phyloP scores from a whole-genome alignment of 1,284 basidiomycete species.

The Pseudozyma thailandica region DNA sequence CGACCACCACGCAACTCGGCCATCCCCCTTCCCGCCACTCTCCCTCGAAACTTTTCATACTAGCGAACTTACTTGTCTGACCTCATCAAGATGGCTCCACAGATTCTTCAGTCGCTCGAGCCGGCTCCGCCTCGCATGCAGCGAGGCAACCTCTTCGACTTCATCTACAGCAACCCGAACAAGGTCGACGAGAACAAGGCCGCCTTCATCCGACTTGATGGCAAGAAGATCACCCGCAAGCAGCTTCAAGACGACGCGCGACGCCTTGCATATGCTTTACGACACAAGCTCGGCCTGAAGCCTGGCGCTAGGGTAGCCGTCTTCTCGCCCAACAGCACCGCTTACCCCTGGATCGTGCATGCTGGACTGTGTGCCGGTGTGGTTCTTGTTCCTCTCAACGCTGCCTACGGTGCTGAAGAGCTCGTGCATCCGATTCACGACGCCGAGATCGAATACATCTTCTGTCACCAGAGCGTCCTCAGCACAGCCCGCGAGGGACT shows the following conservation, averaged over 20 bases:
- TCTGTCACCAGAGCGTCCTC: constrained; percentile 53
- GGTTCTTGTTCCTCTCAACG: constrained; percentile 58
- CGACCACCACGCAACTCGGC: too few relatives aligned
- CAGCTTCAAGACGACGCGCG: constrained; percentile 47
- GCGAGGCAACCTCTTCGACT: constrained; percentile 54
- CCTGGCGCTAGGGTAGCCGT: constrained; percentile 57
- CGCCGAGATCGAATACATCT: constrained; percentile 52
- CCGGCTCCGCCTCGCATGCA: constrained; percentile 29
- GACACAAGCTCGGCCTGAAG: constrained; percentile 52
- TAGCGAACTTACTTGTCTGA: too few relatives aligned
- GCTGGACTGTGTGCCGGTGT: constrained; percentile 56
- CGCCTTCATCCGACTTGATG: constrained; percentile 56
- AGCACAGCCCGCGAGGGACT: constrained; percentile 48
- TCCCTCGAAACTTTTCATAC: neutral
- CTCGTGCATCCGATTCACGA: constrained; percentile 59
- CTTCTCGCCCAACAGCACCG: constrained; percentile 62
- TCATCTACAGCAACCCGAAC: constrained; percentile 54
- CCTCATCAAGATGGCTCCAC: constrained; percentile 44
- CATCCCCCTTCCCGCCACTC: neutral
- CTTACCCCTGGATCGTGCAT: constrained; percentile 52
- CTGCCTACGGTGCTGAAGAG: constrained; percentile 63
- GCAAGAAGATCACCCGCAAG: constrained; percentile 52
- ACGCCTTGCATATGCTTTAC: constrained; percentile 51
- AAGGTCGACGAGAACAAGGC: constrained; percentile 44
- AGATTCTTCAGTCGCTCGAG: constrained; percentile 48